phyloP scores from a whole-genome alignment of 768 basidiomycete species.

The Tephrocybe sp. region DNA sequence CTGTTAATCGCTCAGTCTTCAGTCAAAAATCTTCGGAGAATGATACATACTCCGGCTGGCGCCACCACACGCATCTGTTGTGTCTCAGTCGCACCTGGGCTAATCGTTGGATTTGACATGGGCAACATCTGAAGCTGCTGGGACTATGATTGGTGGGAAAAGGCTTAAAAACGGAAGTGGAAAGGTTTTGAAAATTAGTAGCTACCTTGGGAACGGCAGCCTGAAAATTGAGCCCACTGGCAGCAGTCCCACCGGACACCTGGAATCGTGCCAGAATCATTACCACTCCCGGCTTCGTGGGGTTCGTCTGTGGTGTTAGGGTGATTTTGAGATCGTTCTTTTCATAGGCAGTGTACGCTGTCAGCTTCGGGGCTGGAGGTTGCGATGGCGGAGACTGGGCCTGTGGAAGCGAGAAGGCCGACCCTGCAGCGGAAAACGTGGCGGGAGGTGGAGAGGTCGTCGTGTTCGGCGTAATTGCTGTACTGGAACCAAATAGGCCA shows the following conservation, averaged over 20 bases:
- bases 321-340: slow-evolving; percentile 89
- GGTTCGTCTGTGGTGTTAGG: slow-evolving; percentile 82
- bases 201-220: slow-evolving; percentile 93
- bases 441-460: slow-evolving; percentile 13
- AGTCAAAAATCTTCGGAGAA: background rate
- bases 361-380: slow-evolving; percentile 47
- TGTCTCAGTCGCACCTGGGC: slow-evolving; percentile 80
- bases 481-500: slow-evolving; percentile 69
- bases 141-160: slow-evolving; percentile 55
- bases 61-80: slow-evolving; percentile 95
- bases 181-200: background rate
- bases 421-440: slow-evolving; percentile 18
- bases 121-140: slow-evolving; percentile 98
- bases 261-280: slow-evolving; percentile 91
- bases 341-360: slow-evolving; percentile 86
- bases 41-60: slow-evolving; percentile 73
- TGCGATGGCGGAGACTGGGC: slow-evolving; percentile 35
- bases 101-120: slow-evolving; percentile 85
- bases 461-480: slow-evolving; percentile 22
- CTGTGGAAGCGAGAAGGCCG: slow-evolving; percentile 38
- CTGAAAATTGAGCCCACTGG: slow-evolving; percentile 83
- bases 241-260: slow-evolving; percentile 51
- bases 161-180: background rate
- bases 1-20: slow-evolving; percentile 37
- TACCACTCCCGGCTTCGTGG: slow-evolving; percentile 82